Percentiles rank a stretch among this genome's conserved stretches.
Evolutionary conservation across 2,329 filamentous ascomycete genomes (phyloP).

Genomic region (Aspergillus clavatus): DNA sequence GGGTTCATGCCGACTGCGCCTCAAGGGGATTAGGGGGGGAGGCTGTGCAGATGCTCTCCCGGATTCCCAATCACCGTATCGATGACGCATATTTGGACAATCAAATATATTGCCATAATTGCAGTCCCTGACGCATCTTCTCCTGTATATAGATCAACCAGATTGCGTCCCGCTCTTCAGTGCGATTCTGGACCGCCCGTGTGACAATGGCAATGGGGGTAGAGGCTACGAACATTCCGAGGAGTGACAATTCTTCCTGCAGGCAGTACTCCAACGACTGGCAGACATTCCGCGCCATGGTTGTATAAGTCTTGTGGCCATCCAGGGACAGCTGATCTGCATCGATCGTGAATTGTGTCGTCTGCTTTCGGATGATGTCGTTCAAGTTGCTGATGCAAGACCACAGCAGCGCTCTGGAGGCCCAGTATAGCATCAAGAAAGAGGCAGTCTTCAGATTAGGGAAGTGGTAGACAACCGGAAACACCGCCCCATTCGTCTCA

Average conservation of each 20-base stretch:
- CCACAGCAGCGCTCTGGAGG: conserved; percentile 30
- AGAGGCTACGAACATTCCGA: conserved; percentile 1
- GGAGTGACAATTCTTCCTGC: conserved; percentile 17
- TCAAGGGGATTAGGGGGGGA: too few relatives aligned
- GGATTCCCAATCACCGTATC: background rate
- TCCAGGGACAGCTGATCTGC: conserved; percentile 20
- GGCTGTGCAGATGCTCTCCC: too few relatives aligned
- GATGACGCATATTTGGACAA: too few relatives aligned
- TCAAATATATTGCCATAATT: background rate
- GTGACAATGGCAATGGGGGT: background rate
- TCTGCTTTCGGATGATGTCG: conserved; percentile 11
- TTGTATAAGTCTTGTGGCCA: conserved; percentile 21
- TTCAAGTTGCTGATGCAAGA: conserved; percentile 31
- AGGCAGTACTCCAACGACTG: conserved; percentile 33
- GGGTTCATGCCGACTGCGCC: too few relatives aligned
- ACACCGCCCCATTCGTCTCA: conserved; percentile 15
- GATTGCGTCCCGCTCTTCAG: background rate
- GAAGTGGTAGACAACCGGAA: conserved; percentile 30
- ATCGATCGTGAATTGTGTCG: conserved; percentile 1
- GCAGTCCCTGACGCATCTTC: background rate
- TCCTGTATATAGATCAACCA: background rate
- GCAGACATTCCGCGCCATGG: conserved; percentile 30
- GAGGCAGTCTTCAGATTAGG: conserved; percentile 21
- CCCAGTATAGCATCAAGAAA: conserved; percentile 32
- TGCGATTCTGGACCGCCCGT: background rate